A percentile compares a stretch with the other conserved stretches of the same genome.
These are phyloP conservation scores for Nevesoporus exiguus DNA, from an alignment of 768 basidiomycete genomes.

Conservation along the genomic window DNA sequence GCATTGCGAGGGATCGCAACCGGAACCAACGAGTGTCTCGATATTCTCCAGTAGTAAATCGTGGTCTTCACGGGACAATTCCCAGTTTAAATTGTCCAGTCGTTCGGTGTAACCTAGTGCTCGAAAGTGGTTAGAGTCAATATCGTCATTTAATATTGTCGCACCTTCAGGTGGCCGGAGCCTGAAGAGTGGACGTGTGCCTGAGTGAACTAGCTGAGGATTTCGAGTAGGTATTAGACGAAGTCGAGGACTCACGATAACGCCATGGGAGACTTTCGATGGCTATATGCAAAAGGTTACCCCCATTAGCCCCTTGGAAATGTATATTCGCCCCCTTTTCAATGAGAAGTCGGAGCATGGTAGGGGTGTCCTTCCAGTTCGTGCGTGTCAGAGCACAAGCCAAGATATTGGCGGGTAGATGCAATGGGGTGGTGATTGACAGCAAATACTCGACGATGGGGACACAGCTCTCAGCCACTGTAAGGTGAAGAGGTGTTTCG, in stretches of 20 bases:
- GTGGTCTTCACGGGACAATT: too few species aligned
- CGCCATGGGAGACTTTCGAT: not conserved
- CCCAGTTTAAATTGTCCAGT: too few species aligned
- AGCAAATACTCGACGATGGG: not conserved
- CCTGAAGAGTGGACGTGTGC: too few species aligned
- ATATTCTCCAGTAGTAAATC: not conserved
- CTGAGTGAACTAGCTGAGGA: too few species aligned
- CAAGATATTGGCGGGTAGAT: not conserved
- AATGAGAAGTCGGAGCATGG: not conserved
- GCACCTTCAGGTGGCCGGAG: too few species aligned
- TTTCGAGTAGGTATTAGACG: too few species aligned
- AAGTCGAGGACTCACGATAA: too few species aligned
- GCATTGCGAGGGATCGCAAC: constrained; percentile 3
- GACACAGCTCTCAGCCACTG: not conserved
- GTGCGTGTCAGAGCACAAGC: not conserved
- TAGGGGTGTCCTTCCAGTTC: not conserved
- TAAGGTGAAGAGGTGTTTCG: constrained; percentile 1
- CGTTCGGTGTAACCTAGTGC: too few species aligned
- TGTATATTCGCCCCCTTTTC: not conserved
- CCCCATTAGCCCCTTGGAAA: not conserved
- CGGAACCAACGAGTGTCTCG: not conserved
- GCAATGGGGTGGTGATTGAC: not conserved
- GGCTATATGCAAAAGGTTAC: not conserved
- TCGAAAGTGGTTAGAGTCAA: not conserved
- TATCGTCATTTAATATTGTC: too few species aligned